A percentile compares a stretch with the other conserved stretches of the same genome.
phyloP scores from a whole-genome alignment of 208 protist genomes.

The Giardia muris region DNA sequence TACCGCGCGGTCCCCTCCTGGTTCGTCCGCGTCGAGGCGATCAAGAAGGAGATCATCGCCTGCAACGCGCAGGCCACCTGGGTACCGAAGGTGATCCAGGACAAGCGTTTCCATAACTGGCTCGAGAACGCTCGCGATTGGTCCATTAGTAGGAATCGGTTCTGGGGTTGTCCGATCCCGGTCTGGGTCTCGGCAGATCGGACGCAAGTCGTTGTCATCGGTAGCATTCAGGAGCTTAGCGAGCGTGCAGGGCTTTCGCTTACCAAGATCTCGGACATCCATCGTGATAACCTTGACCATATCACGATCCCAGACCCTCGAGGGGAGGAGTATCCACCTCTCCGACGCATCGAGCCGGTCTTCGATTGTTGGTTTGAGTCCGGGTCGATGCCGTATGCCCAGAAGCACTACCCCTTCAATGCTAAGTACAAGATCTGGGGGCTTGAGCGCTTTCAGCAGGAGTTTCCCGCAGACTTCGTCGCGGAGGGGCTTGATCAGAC shows the following conservation, averaged over 20 bases:
- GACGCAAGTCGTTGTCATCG: slow-evolving; percentile 69
- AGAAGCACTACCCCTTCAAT: slow-evolving; percentile 96
- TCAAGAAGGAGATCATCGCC: slow-evolving; percentile 65
- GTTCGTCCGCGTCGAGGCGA: slow-evolving; percentile 86
- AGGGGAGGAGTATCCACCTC: neutral
- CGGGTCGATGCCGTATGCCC: slow-evolving; percentile 95
- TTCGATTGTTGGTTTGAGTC: slow-evolving; percentile 99
- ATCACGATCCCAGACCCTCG: slow-evolving; percentile 66
- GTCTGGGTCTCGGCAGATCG: slow-evolving; percentile 72
- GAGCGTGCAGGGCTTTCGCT: slow-evolving; percentile 48
- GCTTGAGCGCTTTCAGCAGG: slow-evolving; percentile 51
- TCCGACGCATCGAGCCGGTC: slow-evolving; percentile 72
- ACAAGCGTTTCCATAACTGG: slow-evolving; percentile 96
- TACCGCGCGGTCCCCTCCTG: slow-evolving; percentile 83
- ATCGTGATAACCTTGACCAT: slow-evolving; percentile 68
- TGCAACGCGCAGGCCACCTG: slow-evolving; percentile 36
- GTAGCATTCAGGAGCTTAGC: slow-evolving; percentile 81
- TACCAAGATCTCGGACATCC: slow-evolving; percentile 34
- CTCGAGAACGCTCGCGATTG: slow-evolving; percentile 46
- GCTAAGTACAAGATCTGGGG: slow-evolving; percentile 63
- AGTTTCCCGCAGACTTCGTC: slow-evolving; percentile 96
- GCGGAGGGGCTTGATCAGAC: slow-evolving; percentile 93
- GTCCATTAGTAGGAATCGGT: slow-evolving; percentile 44
- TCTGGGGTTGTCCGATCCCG: slow-evolving; percentile 93
- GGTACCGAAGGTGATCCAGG: slow-evolving; percentile 83